Conservation (phyloP, 139 green algal genomes). For the Nannochloris sp. region DNA sequence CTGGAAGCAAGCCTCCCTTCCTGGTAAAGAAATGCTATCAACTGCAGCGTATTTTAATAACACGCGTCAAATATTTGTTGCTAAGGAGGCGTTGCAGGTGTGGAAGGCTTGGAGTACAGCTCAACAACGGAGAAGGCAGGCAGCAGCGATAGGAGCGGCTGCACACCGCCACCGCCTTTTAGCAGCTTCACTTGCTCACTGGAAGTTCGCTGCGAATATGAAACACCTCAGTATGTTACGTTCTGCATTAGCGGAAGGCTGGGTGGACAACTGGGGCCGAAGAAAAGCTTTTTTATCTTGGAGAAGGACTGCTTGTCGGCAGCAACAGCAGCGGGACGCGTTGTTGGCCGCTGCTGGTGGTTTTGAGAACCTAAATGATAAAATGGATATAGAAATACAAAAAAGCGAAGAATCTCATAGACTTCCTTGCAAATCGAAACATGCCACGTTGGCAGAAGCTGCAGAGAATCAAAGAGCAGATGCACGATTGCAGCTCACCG, state of each 20-base stretch:
- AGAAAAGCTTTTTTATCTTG: background rate
- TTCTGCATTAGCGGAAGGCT: background rate
- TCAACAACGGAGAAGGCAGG: background rate
- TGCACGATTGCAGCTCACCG: too few species aligned
- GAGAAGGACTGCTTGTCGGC: background rate
- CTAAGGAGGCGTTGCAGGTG: background rate
- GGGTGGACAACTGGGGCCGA: background rate
- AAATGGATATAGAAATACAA: background rate
- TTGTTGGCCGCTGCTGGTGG: background rate
- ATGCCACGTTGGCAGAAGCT: background rate
- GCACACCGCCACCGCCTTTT: background rate
- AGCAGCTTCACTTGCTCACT: background rate
- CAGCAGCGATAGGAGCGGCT: background rate
- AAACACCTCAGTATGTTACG: background rate
- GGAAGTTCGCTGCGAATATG: background rate
- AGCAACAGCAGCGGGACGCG: background rate
- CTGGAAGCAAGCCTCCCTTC: slow-evolving; percentile 2
- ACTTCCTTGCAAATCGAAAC: too few species aligned
- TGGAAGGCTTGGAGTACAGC: background rate
- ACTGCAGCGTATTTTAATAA: background rate
- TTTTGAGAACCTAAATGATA: background rate
- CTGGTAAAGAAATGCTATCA: background rate
- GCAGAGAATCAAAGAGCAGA: background rate
- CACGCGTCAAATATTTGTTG: background rate
- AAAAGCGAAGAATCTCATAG: background rate